Evolutionary conservation across 2,329 filamentous ascomycete genomes (phyloP), one percentile per base, ranked within the genome.

Genomic region (Plectosphaerella sp.): DNA sequence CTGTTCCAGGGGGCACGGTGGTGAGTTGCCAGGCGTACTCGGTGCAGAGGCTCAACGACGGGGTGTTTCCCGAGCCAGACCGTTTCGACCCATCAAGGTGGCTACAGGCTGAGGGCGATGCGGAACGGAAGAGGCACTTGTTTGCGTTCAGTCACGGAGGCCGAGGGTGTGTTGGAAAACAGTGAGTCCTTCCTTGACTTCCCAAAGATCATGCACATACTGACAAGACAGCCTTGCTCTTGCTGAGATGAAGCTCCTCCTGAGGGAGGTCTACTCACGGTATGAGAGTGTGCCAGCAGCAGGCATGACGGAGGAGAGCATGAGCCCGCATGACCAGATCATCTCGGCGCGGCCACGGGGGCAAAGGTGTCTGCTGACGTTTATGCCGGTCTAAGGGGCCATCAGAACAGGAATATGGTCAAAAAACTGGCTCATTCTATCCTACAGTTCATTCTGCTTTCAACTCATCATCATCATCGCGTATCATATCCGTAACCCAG

Each of bases 71-170:
- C 1, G 79, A 91, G 43, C 88, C 91, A 0, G 88, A 96, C 54
- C 70, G 67, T 5, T 97, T 92, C 63, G 77, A 86, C 48, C 92
- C 92, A 0, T 88, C 93, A 52, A 80, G 93, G 59, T 97, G 92
- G 92, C 80, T 96, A 57, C 83, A 79, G 15, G 76, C 79, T 8
- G 79, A 86, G 46, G 90, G 89, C 2, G 89, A 93, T 59, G 78
- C 87, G 53, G 88, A 93, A 60, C 74, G 82, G 52, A 80, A 80
- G 58, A 72, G 80, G 45, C 62, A 82, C 8, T 80, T 86, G 61
- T 87, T 87, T 71, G 79, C 86, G 0, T 88, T 35, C 25, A 47
- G 25, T 25, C 24, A 35, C 36, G 45, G 25, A 12, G n/a, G 41
- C 14, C 20, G 28, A 24, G 45, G 45, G 24, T 47, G 46, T 20